Evolutionary conservation across 148 eudicot species (phyloP).

Genomic region (Nepenthes gracilis): DNA sequence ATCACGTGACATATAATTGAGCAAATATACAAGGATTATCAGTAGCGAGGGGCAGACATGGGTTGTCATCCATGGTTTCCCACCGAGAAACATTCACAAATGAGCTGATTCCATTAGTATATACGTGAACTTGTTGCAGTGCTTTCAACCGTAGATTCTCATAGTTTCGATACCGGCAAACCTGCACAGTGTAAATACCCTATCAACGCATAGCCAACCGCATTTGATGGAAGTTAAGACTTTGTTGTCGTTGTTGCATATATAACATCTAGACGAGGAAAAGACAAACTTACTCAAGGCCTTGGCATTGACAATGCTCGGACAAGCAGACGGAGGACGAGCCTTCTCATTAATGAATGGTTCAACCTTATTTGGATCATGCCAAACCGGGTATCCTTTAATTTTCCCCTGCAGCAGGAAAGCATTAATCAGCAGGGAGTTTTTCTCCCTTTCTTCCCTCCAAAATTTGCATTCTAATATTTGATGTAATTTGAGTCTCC

Average conservation of each 20-base stretch:
- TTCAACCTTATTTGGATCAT: slow-evolving; percentile 57
- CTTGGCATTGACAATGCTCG: slow-evolving; percentile 92
- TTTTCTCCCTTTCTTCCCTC: not conserved
- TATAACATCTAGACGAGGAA: too few species aligned
- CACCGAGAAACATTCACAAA: not conserved
- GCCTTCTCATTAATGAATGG: slow-evolving; percentile 71
- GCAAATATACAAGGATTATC: too few species aligned
- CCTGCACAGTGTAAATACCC: slow-evolving; percentile 21
- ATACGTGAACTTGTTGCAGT: not conserved
- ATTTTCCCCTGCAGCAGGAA: slow-evolving; percentile 54
- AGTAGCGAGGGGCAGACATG: not conserved
- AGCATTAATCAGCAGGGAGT: not conserved
- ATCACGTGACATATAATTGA: too few species aligned
- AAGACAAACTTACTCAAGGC: slow-evolving; percentile 40
- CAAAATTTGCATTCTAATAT: too few species aligned
- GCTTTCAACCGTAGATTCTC: not conserved
- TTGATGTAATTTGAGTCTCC: not conserved
- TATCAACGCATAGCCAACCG: not conserved
- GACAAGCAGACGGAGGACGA: slow-evolving; percentile 83
- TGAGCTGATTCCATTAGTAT: too few species aligned
- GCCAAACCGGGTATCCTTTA: slow-evolving; percentile 87
- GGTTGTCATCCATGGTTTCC: too few species aligned
- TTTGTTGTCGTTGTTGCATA: too few species aligned
- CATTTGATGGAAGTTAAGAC: too few species aligned
- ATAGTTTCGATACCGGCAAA: slow-evolving; percentile 67